Conservation (phyloP, 2,329 filamentous ascomycete species). For the Tolypocladium sp. region DNA sequence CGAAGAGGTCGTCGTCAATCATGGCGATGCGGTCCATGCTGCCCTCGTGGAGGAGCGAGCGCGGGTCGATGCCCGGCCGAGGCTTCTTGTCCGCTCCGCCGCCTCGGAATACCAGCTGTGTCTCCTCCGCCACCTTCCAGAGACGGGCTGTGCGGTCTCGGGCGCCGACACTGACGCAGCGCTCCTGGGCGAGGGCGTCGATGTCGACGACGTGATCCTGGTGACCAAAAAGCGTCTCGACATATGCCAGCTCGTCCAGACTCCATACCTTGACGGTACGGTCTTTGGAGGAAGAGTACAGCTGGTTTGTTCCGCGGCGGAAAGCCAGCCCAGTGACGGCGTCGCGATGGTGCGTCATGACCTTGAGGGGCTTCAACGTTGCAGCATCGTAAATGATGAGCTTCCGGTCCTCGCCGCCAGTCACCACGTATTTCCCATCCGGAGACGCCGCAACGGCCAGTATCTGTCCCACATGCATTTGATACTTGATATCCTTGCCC, state of each 20-base stretch:
- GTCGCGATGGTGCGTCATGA: slow-evolving; percentile 89
- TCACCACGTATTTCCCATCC: slow-evolving; percentile 84
- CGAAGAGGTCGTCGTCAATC: slow-evolving; percentile 79
- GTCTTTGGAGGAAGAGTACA: slow-evolving; percentile 87
- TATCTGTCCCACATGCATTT: slow-evolving; percentile 74
- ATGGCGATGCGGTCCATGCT: slow-evolving; percentile 89
- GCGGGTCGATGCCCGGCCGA: slow-evolving; percentile 31
- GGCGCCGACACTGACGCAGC: slow-evolving; percentile 83
- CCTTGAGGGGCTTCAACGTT: slow-evolving; percentile 66
- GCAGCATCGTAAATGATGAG: slow-evolving; percentile 83
- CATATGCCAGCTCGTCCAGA: slow-evolving; percentile 82
- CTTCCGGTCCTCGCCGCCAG: slow-evolving; percentile 75
- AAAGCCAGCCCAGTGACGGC: slow-evolving; percentile 80
- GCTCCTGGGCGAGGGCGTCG: slow-evolving; percentile 73
- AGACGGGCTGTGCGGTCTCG: slow-evolving; percentile 84
- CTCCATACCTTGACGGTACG: slow-evolving; percentile 95
- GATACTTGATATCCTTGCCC: slow-evolving; percentile 53
- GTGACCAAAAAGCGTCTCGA: slow-evolving; percentile 94
- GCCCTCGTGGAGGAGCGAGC: slow-evolving; percentile 60
- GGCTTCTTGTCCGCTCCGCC: slow-evolving; percentile 55
- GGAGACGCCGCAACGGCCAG: slow-evolving; percentile 78
- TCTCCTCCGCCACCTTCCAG: slow-evolving; percentile 96
- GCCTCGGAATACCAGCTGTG: slow-evolving; percentile 88
- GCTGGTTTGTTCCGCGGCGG: slow-evolving; percentile 76
- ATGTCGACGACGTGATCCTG: slow-evolving; percentile 85